Evolutionary conservation across 2,329 filamentous ascomycete genomes (phyloP), one percentile per base, ranked within the genome.

Genomic region (Fusarium austroafricanum): DNA sequence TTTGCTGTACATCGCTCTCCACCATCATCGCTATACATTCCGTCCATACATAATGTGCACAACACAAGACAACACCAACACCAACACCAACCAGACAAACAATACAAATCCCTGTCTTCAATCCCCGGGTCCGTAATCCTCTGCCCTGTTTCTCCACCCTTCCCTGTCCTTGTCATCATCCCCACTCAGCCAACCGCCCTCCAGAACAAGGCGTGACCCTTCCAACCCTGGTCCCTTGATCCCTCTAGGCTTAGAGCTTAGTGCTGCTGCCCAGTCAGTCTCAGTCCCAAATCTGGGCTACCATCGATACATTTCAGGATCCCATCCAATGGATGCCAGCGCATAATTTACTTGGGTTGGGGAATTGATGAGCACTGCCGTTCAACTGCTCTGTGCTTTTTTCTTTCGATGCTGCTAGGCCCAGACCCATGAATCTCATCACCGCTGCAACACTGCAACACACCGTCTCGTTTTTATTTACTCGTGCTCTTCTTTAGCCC

Each of bases 361-460:
- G 56, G 47, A 66, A 64, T 46, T 60, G 49, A 63, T 68, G 55
- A 56, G 65, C 70, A 68, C 60, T 54, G 65, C 46, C 50, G 55
- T 59, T 71, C 29, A 49, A 40, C 39, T 69, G 65, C 58, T 65
- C 65, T 71, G 70, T 70, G 70, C 70, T 66, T 44, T 53, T 49
- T 26, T 29, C 43, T 44, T 29, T 44, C 37, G 38, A 54, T 64
- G 31, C 61, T 52, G 20, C 49, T 26, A n/a, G 37, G 20, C 35
- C 35, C 38, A 20, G n/a, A 40, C 38, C 38, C 65, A 64, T 23
- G 4, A 23, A 23, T 61, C 51, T 52, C 61, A 67, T 65, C 51
- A 72, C 67, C 69, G 55, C 58, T 62, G 49, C 68, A 58, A 62
- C 52, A 69, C 60, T 67, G 61, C 70, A 61, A 63, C 66, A 69